Conservation (phyloP, 2,329 filamentous ascomycete species). For the Xenosphaeropsis pyriputrescens region DNA sequence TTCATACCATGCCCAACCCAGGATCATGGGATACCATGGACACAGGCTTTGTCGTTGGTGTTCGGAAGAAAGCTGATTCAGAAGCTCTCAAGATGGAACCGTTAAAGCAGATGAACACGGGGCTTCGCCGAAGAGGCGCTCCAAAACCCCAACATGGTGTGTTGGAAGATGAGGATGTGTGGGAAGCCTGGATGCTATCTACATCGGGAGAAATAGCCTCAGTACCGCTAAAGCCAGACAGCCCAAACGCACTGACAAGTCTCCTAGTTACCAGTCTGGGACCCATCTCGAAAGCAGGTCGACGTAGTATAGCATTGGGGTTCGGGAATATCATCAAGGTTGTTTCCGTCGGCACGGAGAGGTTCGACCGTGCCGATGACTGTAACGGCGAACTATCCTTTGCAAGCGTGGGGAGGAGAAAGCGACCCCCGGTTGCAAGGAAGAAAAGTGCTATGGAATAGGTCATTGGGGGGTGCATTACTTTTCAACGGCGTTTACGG, state of each 20-base stretch:
- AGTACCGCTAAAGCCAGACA: conserved; percentile 12
- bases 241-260: conserved; percentile 15
- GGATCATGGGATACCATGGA: conserved; percentile 50
- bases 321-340: conserved; percentile 63
- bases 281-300: conserved; percentile 47
- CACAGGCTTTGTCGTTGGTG: conserved; percentile 45
- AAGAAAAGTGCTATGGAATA: too few relatives aligned
- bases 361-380: conserved; percentile 30
- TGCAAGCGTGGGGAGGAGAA: too few relatives aligned
- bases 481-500: too few relatives aligned
- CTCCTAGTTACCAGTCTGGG: conserved; percentile 53
- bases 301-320: conserved; percentile 50
- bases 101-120: not conserved
- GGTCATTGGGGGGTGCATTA: too few relatives aligned
- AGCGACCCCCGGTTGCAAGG: too few relatives aligned
- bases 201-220: conserved; percentile 21
- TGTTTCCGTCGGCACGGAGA: conserved; percentile 49
- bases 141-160: not conserved
- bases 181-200: conserved; percentile 38
- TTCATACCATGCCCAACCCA: conserved; percentile 40
- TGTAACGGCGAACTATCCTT: not conserved
- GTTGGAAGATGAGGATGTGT: conserved; percentile 17
- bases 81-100: too few relatives aligned
- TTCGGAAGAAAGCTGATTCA: conserved; percentile 28
- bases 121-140: conserved; percentile 8